These are phyloP conservation scores for Suhomyces canberraensis DNA, from an alignment of 805 yeast species.

Conservation along the genomic window DNA sequence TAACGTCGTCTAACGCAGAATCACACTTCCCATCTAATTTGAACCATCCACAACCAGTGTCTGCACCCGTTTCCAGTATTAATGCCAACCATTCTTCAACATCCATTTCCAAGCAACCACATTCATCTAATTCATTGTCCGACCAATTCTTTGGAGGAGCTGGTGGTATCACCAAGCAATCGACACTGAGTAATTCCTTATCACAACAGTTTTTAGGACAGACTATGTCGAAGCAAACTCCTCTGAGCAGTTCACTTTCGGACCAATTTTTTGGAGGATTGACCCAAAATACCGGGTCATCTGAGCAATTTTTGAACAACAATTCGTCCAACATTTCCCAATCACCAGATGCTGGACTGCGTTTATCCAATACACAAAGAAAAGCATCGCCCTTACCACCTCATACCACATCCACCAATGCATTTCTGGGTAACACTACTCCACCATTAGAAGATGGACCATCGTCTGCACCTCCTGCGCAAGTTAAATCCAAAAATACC, in stretches of 20 bases:
- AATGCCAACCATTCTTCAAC: slow-evolving; percentile 35
- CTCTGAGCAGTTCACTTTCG: slow-evolving; percentile 15
- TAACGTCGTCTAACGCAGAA: slow-evolving; percentile 14
- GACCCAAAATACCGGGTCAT: slow-evolving; percentile 5
- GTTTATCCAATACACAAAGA: slow-evolving; percentile 20
- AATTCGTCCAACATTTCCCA: background rate
- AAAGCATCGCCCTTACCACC: slow-evolving; percentile 43
- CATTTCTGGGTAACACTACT: slow-evolving; percentile 30
- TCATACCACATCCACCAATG: slow-evolving; percentile 41
- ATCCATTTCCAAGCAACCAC: slow-evolving; percentile 40
- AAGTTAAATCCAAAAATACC: slow-evolving; percentile 15
- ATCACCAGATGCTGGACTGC: slow-evolving; percentile 4
- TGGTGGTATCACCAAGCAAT: slow-evolving; percentile 8
- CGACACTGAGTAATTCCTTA: slow-evolving; percentile 13
- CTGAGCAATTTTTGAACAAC: background rate
- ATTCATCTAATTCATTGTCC: slow-evolving; percentile 37
- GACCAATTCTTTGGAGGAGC: slow-evolving; percentile 35
- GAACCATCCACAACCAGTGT: slow-evolving; percentile 22
- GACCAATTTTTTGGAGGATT: slow-evolving; percentile 24
- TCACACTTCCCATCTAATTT: slow-evolving; percentile 20
- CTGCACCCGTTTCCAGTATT: slow-evolving; percentile 24
- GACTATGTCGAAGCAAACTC: slow-evolving; percentile 7
- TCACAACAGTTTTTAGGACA: slow-evolving; percentile 19
- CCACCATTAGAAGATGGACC: slow-evolving; percentile 18
- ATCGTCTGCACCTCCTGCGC: background rate